Evolutionary conservation across 2,329 filamentous ascomycete species (phyloP), one percentile per base, ranked within the genome.

Genomic region (Nemania serpens): DNA sequence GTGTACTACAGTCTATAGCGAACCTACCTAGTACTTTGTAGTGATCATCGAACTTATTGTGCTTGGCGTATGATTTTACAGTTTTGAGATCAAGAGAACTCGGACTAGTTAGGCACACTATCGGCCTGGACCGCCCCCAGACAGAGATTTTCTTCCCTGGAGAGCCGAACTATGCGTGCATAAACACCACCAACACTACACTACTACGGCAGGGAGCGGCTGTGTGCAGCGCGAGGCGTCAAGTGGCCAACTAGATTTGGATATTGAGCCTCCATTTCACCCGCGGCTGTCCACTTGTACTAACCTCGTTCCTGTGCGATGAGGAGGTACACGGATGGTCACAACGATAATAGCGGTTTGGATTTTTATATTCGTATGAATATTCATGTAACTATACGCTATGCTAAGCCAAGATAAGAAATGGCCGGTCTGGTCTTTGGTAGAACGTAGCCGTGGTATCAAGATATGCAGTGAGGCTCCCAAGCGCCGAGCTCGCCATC

Each of bases 81-180:
- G 42, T 62, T 59, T 55, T 43, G 47, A 57, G 42, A 34, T 25
- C 17, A 42, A 51, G 46, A 34, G 17, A 7, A 29, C 25, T 29
- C 25, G 7, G 3, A 29, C 25, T 7, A n/a, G n/a, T n/a, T n/a
- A n/a, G n/a, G n/a, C 25, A 10, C 5, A 22, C 25, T 36, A 45
- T 59, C 59, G 55, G 59, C 50, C 55, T 46, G 55, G 55, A 58
- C 59, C 55, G 59, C 47, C 34, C 29, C 60, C 56, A 12, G 25
- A 33, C 9, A 56, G 25, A 59, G 29, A 48, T 59, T 56, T 62
- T 56, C 18, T 45, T 20, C 49, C 25, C 7, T 42, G 47, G 39
- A 51, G 52, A 48, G 29, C 25, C 49, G 58, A 49, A 47, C 54
- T 29, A 7, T 29, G 25, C 25, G 25, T 29, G 7, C 25, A 29